Evolutionary conservation across 805 yeast genomes (phyloP).

Genomic region (Candida adriatica): DNA sequence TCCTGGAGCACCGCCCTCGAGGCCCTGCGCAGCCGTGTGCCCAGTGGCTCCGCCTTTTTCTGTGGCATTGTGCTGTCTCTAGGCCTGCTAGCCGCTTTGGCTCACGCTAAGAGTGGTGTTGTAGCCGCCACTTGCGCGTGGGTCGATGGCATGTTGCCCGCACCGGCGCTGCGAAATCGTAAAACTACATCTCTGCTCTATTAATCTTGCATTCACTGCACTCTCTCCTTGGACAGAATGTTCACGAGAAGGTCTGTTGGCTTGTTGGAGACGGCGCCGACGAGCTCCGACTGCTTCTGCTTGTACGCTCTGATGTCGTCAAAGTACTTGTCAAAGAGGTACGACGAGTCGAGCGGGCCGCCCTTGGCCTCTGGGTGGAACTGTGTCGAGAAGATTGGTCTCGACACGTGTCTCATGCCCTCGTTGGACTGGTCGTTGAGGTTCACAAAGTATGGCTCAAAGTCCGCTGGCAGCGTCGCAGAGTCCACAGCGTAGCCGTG

Average conservation of each 20-base stretch:
- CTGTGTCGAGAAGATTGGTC: conserved; percentile 94
- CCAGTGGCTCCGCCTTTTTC: conserved; percentile 8
- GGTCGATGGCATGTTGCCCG: too few species aligned
- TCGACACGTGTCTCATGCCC: conserved; percentile 86
- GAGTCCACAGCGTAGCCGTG: conserved; percentile 98
- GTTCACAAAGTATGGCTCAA: conserved; percentile 85
- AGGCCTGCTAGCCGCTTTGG: neutral
- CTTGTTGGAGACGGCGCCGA: conserved; percentile 32
- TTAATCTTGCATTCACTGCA: conserved; percentile 23
- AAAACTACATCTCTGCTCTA: too few species aligned
- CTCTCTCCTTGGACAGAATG: conserved; percentile 61
- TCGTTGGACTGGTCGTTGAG: conserved; percentile 94
- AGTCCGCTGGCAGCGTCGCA: conserved; percentile 62
- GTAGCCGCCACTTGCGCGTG: too few species aligned
- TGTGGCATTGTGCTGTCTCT: conserved; percentile 1
- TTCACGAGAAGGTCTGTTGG: conserved; percentile 48
- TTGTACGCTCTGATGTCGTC: conserved; percentile 57
- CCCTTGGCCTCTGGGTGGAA: conserved; percentile 99
- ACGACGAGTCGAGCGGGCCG: conserved; percentile 92
- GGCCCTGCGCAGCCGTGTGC: conserved; percentile 21
- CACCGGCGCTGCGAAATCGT: too few species aligned
- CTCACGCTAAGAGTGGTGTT: too few species aligned
- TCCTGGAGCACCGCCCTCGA: conserved; percentile 32
- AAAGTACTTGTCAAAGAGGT: conserved; percentile 86
- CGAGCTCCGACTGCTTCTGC: conserved; percentile 33